Conservation (phyloP, 495 filamentous ascomycete species). For the Copromyces sp. region DNA sequence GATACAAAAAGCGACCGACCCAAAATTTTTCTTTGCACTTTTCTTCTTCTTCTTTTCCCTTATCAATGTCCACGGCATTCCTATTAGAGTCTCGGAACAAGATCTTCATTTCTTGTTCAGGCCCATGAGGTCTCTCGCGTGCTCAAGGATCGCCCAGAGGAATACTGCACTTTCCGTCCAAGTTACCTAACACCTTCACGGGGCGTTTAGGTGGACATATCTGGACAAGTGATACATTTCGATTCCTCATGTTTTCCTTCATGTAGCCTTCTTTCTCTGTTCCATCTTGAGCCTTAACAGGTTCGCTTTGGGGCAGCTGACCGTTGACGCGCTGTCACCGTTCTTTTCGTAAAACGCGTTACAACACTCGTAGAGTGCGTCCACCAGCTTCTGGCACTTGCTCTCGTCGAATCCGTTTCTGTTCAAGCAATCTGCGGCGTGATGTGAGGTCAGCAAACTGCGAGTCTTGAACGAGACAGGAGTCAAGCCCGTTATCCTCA, state of each 20-base stretch:
- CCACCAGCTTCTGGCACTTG: slow-evolving; percentile 69
- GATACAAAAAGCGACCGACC: not conserved
- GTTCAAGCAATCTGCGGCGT: slow-evolving; percentile 57
- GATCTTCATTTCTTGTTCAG: slow-evolving; percentile 92
- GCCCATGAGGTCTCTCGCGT: slow-evolving; percentile 77
- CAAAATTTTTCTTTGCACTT: slow-evolving; percentile 14
- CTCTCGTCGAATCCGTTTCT: slow-evolving; percentile 83
- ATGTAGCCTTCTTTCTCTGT: slow-evolving; percentile 47
- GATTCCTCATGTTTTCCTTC: slow-evolving; percentile 9
- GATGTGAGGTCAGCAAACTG: slow-evolving; percentile 8
- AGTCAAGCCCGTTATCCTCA: slow-evolving; percentile 17
- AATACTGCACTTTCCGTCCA: slow-evolving; percentile 53
- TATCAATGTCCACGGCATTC: slow-evolving; percentile 79
- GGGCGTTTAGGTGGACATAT: slow-evolving; percentile 34
- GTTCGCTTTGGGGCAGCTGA: slow-evolving; percentile 76
- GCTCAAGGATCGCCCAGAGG: slow-evolving; percentile 98
- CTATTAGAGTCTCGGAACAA: slow-evolving; percentile 99
- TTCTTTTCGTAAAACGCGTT: slow-evolving; percentile 73
- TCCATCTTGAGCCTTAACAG: slow-evolving; percentile 79
- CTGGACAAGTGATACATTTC: slow-evolving; percentile 37
- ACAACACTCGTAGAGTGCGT: slow-evolving; percentile 95
- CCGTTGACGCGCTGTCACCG: slow-evolving; percentile 65
- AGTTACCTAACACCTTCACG: slow-evolving; percentile 47
- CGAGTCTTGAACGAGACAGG: slow-evolving; percentile 1
- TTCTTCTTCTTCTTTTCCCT: slow-evolving; percentile 43